Evolutionary conservation across 805 yeast species (phyloP), one percentile per base, ranked within the genome.

Genomic region (Debaryomyces tyrocola): DNA sequence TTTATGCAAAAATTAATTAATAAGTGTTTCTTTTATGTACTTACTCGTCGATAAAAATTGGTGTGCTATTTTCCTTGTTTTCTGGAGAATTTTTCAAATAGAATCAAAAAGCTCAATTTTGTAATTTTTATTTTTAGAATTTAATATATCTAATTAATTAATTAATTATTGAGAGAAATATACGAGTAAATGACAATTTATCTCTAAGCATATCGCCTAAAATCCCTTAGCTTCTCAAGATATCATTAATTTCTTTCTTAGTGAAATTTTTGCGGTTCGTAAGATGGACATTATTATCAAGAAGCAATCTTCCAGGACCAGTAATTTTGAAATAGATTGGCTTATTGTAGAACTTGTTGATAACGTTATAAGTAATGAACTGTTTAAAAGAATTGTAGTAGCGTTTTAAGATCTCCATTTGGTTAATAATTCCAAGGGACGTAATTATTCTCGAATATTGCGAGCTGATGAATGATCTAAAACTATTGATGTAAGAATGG

Each of bases 251-350:
- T 38, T 59, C 63, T 34, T 39, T 34, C 24, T 52, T 49, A 3
- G 59, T 44, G 36, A 57, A 59, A 6, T 51, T 43, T 20, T 43
- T 35, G 6, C 38, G 35, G 29, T 52, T 56, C 7, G 53, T 38
- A 2, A 41, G 37, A 17, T 41, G 37, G 7, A 43, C 33, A 34
- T 52, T 56, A 48, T 54, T 59, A 44, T 59, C 59, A 29, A 66
- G 33, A 14, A 66, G 47, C 8, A 66, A 33, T 37, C 53, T 53
- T 4, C 58, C 57, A 2, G 72, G 72, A 2, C 72, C 72, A 37
- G 47, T 40, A 14, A 67, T 36, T 34, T 51, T 52, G 17, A 57
- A 52, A 49, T 56, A 53, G 14, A 64, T 56, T 6, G 58, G 57
- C 21, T 40, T 49, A 28, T 49, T 39, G 18, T 47, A 43, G 6